Evolutionary conservation across 805 yeast species (phyloP).

Genomic region (Monosporozyma solicola): DNA sequence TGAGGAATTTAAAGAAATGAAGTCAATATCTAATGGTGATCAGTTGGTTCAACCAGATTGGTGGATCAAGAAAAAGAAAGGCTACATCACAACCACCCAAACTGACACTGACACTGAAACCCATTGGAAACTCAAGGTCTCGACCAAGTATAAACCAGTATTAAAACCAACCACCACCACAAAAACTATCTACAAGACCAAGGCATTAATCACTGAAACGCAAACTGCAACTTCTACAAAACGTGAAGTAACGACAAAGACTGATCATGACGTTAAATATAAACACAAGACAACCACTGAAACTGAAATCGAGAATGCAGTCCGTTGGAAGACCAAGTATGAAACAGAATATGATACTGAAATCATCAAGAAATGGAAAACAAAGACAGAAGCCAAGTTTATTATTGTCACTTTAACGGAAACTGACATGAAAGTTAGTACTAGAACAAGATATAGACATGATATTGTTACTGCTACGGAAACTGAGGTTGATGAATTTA

Average conservation of each 20-base stretch:
- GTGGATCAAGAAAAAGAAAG: conserved; percentile 3
- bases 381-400: conserved; percentile 23
- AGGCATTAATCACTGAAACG: conserved; percentile 1
- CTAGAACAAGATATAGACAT: conserved; percentile 13
- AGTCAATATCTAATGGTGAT: not conserved
- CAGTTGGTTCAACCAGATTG: conserved; percentile 1
- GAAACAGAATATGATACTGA: conserved; percentile 9
- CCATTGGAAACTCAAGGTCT: conserved; percentile 1
- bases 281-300: conserved; percentile 7
- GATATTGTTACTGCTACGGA: conserved; percentile 18
- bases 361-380: conserved; percentile 9
- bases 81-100: conserved; percentile 4
- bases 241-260: conserved; percentile 7
- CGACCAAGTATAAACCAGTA: not conserved
- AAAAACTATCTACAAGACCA: conserved; percentile 4
- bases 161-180: conserved; percentile 4
- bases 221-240: conserved; percentile 4
- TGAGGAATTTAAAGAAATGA: not conserved
- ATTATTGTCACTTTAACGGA: conserved; percentile 24
- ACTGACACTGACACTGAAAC: conserved; percentile 6
- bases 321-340: conserved; percentile 2
- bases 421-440: conserved; percentile 12
- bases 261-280: conserved; percentile 7
- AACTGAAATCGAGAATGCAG: conserved; percentile 9
- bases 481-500: conserved; percentile 13